These are phyloP conservation scores for Neurospora africana DNA, from an alignment of 495 filamentous ascomycete genomes.

Conservation along the genomic window DNA sequence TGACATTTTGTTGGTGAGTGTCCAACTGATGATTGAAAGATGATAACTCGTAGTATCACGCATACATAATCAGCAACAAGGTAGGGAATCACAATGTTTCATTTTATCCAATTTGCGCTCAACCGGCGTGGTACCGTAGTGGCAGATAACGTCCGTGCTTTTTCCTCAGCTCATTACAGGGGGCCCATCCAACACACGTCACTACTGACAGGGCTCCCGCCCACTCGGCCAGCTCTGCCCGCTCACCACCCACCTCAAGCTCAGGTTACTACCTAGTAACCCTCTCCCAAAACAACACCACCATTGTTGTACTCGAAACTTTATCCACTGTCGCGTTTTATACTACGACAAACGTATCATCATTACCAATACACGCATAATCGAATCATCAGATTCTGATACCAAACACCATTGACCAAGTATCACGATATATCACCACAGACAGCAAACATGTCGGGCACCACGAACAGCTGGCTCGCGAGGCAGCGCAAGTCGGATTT, in stretches of 20 bases:
- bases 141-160: not conserved
- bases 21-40: not conserved
- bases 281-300: not conserved
- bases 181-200: not conserved
- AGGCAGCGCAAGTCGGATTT: conserved; percentile 80
- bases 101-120: not conserved
- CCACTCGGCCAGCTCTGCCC: not conserved
- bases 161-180: not conserved
- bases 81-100: not conserved
- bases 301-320: not conserved
- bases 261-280: not conserved
- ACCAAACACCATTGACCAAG: conserved; percentile 1
- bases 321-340: not conserved
- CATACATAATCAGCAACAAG: not conserved
- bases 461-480: conserved; percentile 57
- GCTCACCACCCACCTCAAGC: not conserved
- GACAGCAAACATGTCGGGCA: conserved; percentile 27
- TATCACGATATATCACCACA: not conserved
- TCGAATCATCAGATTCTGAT: conserved; percentile 20
- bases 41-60: not conserved
- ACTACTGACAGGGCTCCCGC: not conserved
- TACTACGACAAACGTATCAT: not conserved
- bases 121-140: not conserved
- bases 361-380: not conserved
- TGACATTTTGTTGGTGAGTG: not conserved